Evolutionary conservation across 202 grass and related monocot species (phyloP), one percentile per base, ranked within the genome.

Genomic region (Hordeum pubiflorum): DNA sequence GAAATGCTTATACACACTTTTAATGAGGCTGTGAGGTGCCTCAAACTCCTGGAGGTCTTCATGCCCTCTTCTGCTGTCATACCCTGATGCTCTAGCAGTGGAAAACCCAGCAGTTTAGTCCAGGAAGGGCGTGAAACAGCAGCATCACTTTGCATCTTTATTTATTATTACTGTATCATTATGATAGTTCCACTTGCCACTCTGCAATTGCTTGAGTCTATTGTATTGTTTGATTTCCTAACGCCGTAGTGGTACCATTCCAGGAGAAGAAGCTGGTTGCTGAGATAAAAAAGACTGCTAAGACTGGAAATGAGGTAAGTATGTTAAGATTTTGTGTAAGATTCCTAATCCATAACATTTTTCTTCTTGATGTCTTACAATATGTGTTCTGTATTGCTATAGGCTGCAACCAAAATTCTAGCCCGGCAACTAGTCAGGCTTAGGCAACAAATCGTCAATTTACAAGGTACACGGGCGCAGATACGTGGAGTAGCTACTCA

Each of bases 201-300:
- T 79, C 48, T 31, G n/a, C 13, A 60, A 36, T 72, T 34, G 44
- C 38, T 68, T 86, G 69, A 58, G 13, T 48, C 26, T 55, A 79
- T 74, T 77, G 23, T 55, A 66, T 69, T 74, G 1, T 64, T 39
- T 67, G 2, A 4, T 84, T 89, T 87, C 32, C 38, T 86, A 17
- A 84, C 82, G 44, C 72, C 41, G 37, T 31, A 50, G 18, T 48
- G 36, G 24, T 80, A 83, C 81, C 21, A 79, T 82, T 86, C 46
- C 90, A 99, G 96, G 96, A 99, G 90, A 99, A 95, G 80, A 99
- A 91, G 59, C 85, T 99, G 37, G 96, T 99, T 71, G 90, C 92
- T 46, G 96, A 99, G 92, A 99, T 99, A 63, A 99, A 95, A 78
- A 95, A 87, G 78, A 99, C 92, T 58, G 96, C 96, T 69, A 92